Evolutionary conservation across 2,329 filamentous ascomycete species (phyloP).

Genomic region (Lecanoromycetidae sp.): DNA sequence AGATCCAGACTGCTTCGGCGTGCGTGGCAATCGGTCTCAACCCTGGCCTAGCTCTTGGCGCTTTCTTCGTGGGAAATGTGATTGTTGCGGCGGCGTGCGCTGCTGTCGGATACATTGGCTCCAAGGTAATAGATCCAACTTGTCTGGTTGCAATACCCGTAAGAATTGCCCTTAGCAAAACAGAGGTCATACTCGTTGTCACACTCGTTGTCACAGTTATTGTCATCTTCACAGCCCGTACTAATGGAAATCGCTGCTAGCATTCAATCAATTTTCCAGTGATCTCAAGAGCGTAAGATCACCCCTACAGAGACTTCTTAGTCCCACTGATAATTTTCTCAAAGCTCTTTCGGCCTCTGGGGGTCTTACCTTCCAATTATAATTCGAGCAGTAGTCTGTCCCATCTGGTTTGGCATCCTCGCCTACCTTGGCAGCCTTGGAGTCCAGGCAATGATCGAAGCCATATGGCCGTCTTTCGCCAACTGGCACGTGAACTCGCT

Average conservation of each 20-base stretch:
- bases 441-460: conserved; percentile 10
- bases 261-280: conserved; percentile 9
- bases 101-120: conserved; percentile 9
- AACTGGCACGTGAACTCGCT: conserved; percentile 3
- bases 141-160: background rate
- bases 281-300: conserved; percentile 6
- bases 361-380: conserved; percentile 2
- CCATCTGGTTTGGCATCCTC: conserved; percentile 7
- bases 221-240: too few species aligned
- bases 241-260: too few species aligned
- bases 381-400: background rate
- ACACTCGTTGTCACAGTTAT: too few species aligned
- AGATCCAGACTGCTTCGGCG: conserved; percentile 21
- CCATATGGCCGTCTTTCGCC: conserved; percentile 10
- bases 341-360: conserved; percentile 3
- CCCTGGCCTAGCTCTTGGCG: conserved; percentile 17
- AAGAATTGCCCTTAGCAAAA: too few species aligned
- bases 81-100: conserved; percentile 2
- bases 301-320: background rate
- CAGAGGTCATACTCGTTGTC: too few species aligned
- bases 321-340: background rate
- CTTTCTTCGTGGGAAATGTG: conserved; percentile 10
- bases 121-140: background rate
- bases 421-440: conserved; percentile 8
- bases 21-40: conserved; percentile 21